phyloP scores from a whole-genome alignment of 2,329 filamentous ascomycete genomes.

The Nemania sp. region DNA sequence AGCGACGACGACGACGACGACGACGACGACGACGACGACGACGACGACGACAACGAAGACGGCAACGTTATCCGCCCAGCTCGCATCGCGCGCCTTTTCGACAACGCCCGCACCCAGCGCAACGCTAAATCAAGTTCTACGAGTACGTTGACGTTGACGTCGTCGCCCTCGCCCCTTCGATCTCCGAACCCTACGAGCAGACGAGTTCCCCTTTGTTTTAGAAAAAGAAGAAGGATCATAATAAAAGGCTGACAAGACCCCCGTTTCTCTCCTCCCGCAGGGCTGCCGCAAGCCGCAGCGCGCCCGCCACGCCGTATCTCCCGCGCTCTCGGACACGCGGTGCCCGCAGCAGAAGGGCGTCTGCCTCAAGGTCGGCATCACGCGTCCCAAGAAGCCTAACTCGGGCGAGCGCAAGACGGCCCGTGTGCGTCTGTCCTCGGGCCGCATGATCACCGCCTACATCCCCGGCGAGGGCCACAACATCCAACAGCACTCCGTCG shows the following conservation, averaged over 20 bases:
- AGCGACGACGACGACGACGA: conserved; percentile 32
- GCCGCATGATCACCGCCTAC: conserved; percentile 87
- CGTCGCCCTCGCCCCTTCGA: neutral
- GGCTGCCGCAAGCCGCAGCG: conserved; percentile 80
- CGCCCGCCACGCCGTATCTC: conserved; percentile 84
- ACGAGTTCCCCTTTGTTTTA: too few species aligned
- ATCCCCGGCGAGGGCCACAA: conserved; percentile 98
- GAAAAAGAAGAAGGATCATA: too few species aligned
- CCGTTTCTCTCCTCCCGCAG: conserved; percentile 38
- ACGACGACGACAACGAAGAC: conserved; percentile 32
- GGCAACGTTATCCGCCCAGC: conserved; percentile 24
- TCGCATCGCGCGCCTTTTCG: conserved; percentile 55
- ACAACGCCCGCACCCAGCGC: conserved; percentile 60
- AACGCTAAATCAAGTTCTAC: conserved; percentile 75
- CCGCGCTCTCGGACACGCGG: conserved; percentile 71
- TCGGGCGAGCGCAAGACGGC: conserved; percentile 96
- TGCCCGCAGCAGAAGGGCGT: conserved; percentile 92
- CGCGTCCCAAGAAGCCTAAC: conserved; percentile 98
- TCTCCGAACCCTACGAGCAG: neutral
- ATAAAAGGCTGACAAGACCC: neutral
- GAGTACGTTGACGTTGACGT: conserved; percentile 45
- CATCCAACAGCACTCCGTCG: conserved; percentile 97
- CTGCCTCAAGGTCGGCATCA: conserved; percentile 90
- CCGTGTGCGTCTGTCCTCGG: conserved; percentile 84
- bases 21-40: conserved; percentile 34